Conservation (phyloP, 2,329 filamentous ascomycete genomes). For the Dactylellina sp. region DNA sequence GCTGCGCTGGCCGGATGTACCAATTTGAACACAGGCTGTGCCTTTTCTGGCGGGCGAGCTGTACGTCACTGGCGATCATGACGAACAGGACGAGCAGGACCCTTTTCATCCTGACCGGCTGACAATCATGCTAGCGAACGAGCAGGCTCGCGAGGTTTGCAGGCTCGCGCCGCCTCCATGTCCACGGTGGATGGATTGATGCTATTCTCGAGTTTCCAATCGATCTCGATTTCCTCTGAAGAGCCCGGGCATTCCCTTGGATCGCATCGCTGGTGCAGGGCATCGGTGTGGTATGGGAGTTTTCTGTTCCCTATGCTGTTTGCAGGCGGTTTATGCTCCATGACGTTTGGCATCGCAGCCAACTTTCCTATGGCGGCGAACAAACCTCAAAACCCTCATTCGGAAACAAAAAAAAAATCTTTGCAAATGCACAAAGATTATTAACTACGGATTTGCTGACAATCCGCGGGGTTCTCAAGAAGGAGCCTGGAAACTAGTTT, state of each 20-base stretch:
- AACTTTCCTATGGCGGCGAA: conserved; percentile 43
- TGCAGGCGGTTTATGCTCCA: conserved; percentile 49
- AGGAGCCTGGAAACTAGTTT: conserved; percentile 8
- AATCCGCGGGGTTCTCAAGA: conserved; percentile 33
- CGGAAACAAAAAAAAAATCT: neutral
- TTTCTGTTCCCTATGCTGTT: conserved; percentile 46
- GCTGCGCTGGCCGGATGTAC: conserved; percentile 13
- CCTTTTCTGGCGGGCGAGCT: neutral
- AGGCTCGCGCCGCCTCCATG: conserved; percentile 4
- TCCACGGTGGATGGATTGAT: conserved; percentile 7
- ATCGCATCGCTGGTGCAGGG: conserved; percentile 7
- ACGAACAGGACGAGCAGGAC: conserved; percentile 10
- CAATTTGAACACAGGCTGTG: conserved; percentile 39
- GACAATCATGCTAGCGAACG: conserved; percentile 41
- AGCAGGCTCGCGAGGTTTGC: too few relatives aligned
- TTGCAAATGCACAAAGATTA: conserved; percentile 19
- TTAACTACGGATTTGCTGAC: conserved; percentile 40
- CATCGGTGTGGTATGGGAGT: conserved; percentile 35
- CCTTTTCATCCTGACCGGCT: conserved; percentile 15
- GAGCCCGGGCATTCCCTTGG: conserved; percentile 41
- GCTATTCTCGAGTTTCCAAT: conserved; percentile 1
- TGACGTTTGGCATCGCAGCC: conserved; percentile 54
- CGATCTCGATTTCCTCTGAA: conserved; percentile 19
- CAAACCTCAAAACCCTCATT: conserved; percentile 26
- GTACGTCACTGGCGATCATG: conserved; percentile 46